phyloP scores from a whole-genome alignment of 208 protist species.

The Strigomonas culicis region DNA sequence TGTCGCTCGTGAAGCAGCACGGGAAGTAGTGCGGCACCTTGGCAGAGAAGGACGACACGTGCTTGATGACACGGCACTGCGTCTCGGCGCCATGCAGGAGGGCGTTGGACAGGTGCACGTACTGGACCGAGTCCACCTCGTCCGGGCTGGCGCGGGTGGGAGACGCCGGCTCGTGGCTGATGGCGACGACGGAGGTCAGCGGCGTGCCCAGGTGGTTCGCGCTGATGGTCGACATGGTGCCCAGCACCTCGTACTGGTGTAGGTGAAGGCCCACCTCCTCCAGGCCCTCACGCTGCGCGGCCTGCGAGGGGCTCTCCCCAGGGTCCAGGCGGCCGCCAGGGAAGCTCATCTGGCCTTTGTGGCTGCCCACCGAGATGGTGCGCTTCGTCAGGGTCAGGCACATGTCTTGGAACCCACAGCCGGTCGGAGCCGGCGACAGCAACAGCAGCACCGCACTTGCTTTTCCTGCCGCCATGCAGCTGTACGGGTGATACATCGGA shows the following conservation, averaged over 20 bases:
- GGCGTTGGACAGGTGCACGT: constrained; percentile 70
- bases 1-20: constrained; percentile 73
- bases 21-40: constrained; percentile 58
- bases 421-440: constrained; percentile 42
- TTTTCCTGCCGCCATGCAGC: constrained; percentile 5
- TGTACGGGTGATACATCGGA: constrained; percentile 31
- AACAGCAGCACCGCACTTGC: constrained; percentile 61
- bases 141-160: constrained; percentile 51
- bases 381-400: constrained; percentile 86
- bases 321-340: constrained; percentile 63
- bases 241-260: constrained; percentile 42
- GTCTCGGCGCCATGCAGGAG: constrained; percentile 38
- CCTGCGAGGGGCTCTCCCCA: constrained; percentile 40
- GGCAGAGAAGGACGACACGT: constrained; percentile 21
- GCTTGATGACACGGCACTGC: constrained; percentile 61
- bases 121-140: constrained; percentile 82
- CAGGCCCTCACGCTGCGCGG: constrained; percentile 67
- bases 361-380: constrained; percentile 41
- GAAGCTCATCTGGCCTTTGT: constrained; percentile 81
- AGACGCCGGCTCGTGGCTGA: constrained; percentile 24
- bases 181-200: constrained; percentile 60
- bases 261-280: constrained; percentile 77
- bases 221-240: constrained; percentile 45
- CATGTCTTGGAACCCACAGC: constrained; percentile 62
- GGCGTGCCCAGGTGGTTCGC: constrained; percentile 18